These are phyloP conservation scores for Rhizopus delemar DNA, from an alignment of 371 early-diverging fungal genomes.

Conservation along the genomic window DNA sequence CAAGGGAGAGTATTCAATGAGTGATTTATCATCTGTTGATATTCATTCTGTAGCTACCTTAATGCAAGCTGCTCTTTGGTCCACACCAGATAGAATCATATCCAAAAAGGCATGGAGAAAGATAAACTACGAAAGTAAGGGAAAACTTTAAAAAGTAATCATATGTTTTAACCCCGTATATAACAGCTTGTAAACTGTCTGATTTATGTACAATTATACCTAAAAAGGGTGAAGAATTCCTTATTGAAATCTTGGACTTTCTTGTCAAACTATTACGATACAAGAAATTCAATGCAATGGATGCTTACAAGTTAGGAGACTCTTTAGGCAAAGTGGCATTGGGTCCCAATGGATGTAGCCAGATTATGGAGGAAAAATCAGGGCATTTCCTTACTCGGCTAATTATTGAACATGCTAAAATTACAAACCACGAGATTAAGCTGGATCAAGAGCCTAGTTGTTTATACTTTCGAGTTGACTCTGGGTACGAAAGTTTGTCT, in stretches of 20 bases:
- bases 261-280: slow-evolving; percentile 46
- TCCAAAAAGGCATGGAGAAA: slow-evolving; percentile 46
- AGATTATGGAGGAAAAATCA: slow-evolving; percentile 46
- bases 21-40: slow-evolving; percentile 37
- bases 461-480: slow-evolving; percentile 24
- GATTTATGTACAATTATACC: slow-evolving; percentile 32
- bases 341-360: slow-evolving; percentile 47
- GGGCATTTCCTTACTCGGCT: slow-evolving; percentile 49
- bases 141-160: slow-evolving; percentile 7
- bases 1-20: slow-evolving; percentile 31
- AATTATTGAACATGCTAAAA: slow-evolving; percentile 49
- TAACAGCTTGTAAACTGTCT: slow-evolving; percentile 43
- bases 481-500: slow-evolving; percentile 20
- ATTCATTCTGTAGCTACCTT: slow-evolving; percentile 51
- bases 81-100: slow-evolving; percentile 45
- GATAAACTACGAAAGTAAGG: slow-evolving; percentile 52
- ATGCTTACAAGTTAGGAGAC: slow-evolving; percentile 47
- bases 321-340: slow-evolving; percentile 51
- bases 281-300: slow-evolving; percentile 41
- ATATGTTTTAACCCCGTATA: not conserved
- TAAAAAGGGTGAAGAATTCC: slow-evolving; percentile 32
- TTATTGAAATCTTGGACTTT: slow-evolving; percentile 48
- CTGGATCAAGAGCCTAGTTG: not conserved
- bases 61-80: slow-evolving; percentile 50
- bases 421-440: not conserved